Conservation (phyloP, 2,329 filamentous ascomycete species). For the Lachnellula cervina region DNA sequence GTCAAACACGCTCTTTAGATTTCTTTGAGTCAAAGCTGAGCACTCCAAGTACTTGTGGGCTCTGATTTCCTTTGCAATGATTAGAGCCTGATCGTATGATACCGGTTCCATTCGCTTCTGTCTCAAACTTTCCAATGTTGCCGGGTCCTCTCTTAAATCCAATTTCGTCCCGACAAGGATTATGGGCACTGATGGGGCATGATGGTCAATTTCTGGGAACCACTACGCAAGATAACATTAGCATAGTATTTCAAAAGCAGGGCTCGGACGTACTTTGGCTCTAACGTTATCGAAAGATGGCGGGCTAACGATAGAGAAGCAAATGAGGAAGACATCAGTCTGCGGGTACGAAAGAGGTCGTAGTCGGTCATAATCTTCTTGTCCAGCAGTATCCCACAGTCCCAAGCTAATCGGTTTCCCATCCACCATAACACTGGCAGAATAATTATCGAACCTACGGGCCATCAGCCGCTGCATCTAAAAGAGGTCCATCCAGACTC, state of each 20-base stretch:
- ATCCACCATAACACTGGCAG: slow-evolving; percentile 97
- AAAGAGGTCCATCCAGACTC: slow-evolving; percentile 33
- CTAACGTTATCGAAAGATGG: slow-evolving; percentile 99
- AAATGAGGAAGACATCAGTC: slow-evolving; percentile 97
- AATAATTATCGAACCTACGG: slow-evolving; percentile 93
- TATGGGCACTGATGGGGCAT: slow-evolving; percentile 91
- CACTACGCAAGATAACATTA: slow-evolving; percentile 52
- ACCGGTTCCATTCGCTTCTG: slow-evolving; percentile 97
- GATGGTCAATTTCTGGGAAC: slow-evolving; percentile 96
- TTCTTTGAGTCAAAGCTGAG: slow-evolving; percentile 92
- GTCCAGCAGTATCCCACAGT: slow-evolving; percentile 96
- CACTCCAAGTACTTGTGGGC: slow-evolving; percentile 98
- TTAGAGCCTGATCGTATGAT: slow-evolving; percentile 84
- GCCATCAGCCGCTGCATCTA: slow-evolving; percentile 14
- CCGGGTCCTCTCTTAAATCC: slow-evolving; percentile 84
- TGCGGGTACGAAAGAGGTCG: slow-evolving; percentile 95
- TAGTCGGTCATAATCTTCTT: slow-evolving; percentile 96
- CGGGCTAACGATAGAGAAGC: slow-evolving; percentile 96
- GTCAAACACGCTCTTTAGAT: slow-evolving; percentile 97
- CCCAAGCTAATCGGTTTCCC: slow-evolving; percentile 95
- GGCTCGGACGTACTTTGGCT: slow-evolving; percentile 68
- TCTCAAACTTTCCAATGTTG: slow-evolving; percentile 74
- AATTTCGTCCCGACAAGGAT: slow-evolving; percentile 97
- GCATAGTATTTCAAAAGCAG: not conserved
- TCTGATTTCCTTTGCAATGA: slow-evolving; percentile 87